A percentile compares a stretch with the other conserved stretches of the same genome.
Evolutionary conservation across 2,329 filamentous ascomycete species (phyloP).

Genomic region (Pestalotiopsis sp.): DNA sequence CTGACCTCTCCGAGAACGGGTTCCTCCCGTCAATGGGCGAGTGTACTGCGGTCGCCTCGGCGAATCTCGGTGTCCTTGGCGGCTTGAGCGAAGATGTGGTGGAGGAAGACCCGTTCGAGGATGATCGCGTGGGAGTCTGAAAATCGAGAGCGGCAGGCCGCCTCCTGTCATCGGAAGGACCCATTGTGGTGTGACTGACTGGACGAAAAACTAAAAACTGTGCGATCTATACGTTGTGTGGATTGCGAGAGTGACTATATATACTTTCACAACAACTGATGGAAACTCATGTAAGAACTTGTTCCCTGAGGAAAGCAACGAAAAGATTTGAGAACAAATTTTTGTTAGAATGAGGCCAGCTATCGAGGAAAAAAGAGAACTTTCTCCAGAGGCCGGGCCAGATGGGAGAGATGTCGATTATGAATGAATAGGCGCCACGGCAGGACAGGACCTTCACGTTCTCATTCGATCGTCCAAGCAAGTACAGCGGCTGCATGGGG

Average conservation of each 20-base stretch:
- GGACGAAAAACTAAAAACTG: conserved; percentile 35
- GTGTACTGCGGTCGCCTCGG: conserved; percentile 78
- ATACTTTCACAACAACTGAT: conserved; percentile 9
- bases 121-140: conserved; percentile 46
- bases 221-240: conserved; percentile 35
- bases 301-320: conserved; percentile 34
- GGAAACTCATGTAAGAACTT: conserved; percentile 26
- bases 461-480: conserved; percentile 33
- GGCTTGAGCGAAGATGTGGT: conserved; percentile 63
- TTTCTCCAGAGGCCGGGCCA: conserved; percentile 30
- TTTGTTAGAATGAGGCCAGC: conserved; percentile 53
- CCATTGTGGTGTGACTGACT: conserved; percentile 31
- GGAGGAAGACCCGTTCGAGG: conserved; percentile 53
- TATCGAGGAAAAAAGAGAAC: conserved; percentile 47
- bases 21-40: conserved; percentile 69
- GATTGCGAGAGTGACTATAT: conserved; percentile 26
- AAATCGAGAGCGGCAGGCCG: conserved; percentile 60
- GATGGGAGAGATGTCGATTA: conserved; percentile 52
- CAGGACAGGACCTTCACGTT: conserved; percentile 28
- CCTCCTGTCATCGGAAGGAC: conserved; percentile 53
- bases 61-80: conserved; percentile 77
- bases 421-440: conserved; percentile 52
- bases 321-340: conserved; percentile 40
- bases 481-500: conserved; percentile 38
- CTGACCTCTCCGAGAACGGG: conserved; percentile 62